Evolutionary conservation across 2,329 filamentous ascomycete genomes (phyloP).

Genomic region (Fusarium sp.): DNA sequence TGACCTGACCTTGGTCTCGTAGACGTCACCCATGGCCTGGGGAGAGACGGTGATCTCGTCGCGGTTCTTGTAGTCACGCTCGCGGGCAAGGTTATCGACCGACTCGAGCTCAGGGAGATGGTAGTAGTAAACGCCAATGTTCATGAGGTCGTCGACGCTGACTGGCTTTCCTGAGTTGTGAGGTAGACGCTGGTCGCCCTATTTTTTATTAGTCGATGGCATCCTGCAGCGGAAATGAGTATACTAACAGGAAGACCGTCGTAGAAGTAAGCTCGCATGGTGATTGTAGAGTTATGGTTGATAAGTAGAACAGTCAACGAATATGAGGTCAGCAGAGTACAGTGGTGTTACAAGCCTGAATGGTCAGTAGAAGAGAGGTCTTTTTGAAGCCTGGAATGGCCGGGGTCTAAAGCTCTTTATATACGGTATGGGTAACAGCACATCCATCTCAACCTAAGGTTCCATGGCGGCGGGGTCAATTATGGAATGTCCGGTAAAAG

Average conservation of each 20-base stretch:
- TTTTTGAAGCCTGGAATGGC: constrained; percentile 29
- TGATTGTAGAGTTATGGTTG: constrained; percentile 34
- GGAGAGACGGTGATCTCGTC: constrained; percentile 94
- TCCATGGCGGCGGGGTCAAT: constrained; percentile 42
- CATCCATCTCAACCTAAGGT: constrained; percentile 11
- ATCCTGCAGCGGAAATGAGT: constrained; percentile 1
- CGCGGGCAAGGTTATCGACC: constrained; percentile 79
- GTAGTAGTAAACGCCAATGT: constrained; percentile 85
- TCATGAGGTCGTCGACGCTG: constrained; percentile 72
- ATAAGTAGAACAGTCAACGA: neutral
- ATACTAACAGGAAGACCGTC: constrained; percentile 66
- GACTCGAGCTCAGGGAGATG: constrained; percentile 72
- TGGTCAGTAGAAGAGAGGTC: constrained; percentile 18
- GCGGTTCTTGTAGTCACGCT: constrained; percentile 91
- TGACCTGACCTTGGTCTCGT: constrained; percentile 92
- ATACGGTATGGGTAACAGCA: constrained; percentile 12
- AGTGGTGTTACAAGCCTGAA: constrained; percentile 5
- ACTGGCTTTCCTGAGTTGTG: constrained; percentile 87
- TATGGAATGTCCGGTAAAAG: constrained; percentile 31
- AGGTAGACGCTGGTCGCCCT: constrained; percentile 93
- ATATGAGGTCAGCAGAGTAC: neutral
- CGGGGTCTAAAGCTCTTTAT: constrained; percentile 32
- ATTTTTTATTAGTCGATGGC: constrained; percentile 30
- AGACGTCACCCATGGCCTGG: constrained; percentile 83
- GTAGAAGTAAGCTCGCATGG: constrained; percentile 71